Conservation (phyloP, 306 rosid genomes). For the Vachellia pachyceras region DNA sequence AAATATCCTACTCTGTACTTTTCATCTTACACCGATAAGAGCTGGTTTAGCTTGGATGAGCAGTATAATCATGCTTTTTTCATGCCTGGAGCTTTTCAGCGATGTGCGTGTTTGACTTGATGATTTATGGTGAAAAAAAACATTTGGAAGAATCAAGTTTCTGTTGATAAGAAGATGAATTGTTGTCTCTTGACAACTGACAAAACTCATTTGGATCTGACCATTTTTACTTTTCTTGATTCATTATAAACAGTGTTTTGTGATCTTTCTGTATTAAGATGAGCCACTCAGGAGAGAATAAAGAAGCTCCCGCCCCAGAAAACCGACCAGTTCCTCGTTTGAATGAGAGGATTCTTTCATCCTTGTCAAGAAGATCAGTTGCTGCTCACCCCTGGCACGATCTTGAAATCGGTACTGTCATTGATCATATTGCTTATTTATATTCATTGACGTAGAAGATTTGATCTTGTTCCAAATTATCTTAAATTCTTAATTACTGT, state of each 20-base stretch:
- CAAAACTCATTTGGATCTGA: not conserved
- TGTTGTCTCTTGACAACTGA: not conserved
- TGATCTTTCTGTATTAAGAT: constrained; percentile 43
- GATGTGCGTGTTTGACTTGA: not conserved
- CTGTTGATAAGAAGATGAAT: not conserved
- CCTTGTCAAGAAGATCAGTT: constrained; percentile 86
- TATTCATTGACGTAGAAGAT: constrained; percentile 6
- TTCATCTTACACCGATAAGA: not conserved
- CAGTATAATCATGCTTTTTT: not conserved
- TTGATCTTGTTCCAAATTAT: constrained; percentile 40
- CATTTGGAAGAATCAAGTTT: not conserved
- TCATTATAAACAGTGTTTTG: not conserved
- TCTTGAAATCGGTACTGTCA: constrained; percentile 85
- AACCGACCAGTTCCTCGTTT: constrained; percentile 54
- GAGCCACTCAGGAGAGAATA: constrained; percentile 41
- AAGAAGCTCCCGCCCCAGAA: constrained; percentile 23
- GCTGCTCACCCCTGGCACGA: constrained; percentile 99
- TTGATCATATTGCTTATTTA: not conserved
- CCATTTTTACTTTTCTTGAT: not conserved
- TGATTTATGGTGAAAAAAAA: not conserved
- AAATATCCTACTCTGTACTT: not conserved
- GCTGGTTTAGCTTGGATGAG: not conserved
- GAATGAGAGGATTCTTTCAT: constrained; percentile 96
- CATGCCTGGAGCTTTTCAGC: not conserved
- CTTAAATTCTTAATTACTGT: constrained; percentile 34